Conservation (phyloP, 2,329 filamentous ascomycete genomes). For the Epichloe typhina region DNA sequence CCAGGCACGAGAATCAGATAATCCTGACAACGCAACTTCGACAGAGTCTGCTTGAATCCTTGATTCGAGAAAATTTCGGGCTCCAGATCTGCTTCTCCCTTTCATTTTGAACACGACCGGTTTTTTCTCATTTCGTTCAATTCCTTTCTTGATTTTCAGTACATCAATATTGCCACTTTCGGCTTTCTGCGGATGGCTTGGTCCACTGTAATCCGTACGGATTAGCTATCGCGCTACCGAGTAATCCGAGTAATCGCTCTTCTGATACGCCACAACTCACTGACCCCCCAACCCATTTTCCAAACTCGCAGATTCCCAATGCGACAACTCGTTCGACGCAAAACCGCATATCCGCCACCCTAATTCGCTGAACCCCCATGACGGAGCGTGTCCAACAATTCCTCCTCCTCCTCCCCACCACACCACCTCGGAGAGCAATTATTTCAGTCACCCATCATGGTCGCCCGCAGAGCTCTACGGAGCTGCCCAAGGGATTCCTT, state of each 20-base stretch:
- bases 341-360: neutral
- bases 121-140: neutral
- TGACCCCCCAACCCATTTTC: neutral
- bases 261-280: neutral
- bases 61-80: neutral
- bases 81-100: neutral
- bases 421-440: neutral
- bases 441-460: conserved; percentile 11
- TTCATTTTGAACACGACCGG: too few species aligned
- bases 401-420: neutral
- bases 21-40: neutral
- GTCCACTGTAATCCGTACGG: neutral
- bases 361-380: too few species aligned
- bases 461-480: conserved; percentile 17
- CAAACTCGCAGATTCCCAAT: neutral
- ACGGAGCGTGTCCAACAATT: too few species aligned
- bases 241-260: too few species aligned
- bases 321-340: neutral
- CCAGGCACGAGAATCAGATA: neutral
- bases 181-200: neutral
- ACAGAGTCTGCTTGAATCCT: neutral
- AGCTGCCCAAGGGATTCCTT: conserved; percentile 14
- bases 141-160: neutral
- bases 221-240: neutral
- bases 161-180: neutral